These are phyloP conservation scores for Cladobotryum mycophilum DNA, from an alignment of 2,329 filamentous ascomycete species.

Conservation along the genomic window DNA sequence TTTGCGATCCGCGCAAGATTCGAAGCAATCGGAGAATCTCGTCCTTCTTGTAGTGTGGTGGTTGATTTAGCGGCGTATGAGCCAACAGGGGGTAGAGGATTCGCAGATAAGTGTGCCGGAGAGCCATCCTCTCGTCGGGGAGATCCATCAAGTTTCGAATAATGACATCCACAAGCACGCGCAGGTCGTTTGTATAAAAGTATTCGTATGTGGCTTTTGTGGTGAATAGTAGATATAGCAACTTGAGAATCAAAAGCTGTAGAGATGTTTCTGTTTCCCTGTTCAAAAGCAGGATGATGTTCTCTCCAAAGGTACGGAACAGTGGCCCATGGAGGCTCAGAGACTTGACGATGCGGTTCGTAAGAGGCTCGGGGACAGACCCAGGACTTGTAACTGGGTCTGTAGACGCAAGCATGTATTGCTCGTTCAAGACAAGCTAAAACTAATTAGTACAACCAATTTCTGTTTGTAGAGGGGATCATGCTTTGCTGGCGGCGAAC, in stretches of 20 bases:
- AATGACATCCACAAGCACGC: slow-evolving; percentile 90
- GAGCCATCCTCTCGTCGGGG: slow-evolving; percentile 68
- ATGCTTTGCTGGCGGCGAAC: too few species aligned
- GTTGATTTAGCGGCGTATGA: slow-evolving; percentile 81
- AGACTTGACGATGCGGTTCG: slow-evolving; percentile 90
- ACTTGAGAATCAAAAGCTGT: slow-evolving; percentile 92
- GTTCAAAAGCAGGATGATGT: slow-evolving; percentile 91
- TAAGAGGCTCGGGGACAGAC: slow-evolving; percentile 51
- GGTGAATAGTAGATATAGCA: slow-evolving; percentile 91
- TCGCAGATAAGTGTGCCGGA: slow-evolving; percentile 90
- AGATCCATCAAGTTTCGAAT: slow-evolving; percentile 95
- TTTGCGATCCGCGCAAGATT: slow-evolving; percentile 59
- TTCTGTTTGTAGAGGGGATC: not conserved
- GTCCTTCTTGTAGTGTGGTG: slow-evolving; percentile 85
- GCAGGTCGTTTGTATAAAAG: slow-evolving; percentile 96
- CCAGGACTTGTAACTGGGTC: slow-evolving; percentile 36
- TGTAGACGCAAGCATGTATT: slow-evolving; percentile 82
- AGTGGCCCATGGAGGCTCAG: slow-evolving; percentile 71
- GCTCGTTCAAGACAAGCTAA: slow-evolving; percentile 91
- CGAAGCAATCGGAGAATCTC: slow-evolving; percentile 73
- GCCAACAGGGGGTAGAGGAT: slow-evolving; percentile 86
- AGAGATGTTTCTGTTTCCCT: slow-evolving; percentile 90
- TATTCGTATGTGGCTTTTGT: slow-evolving; percentile 90
- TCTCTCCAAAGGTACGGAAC: slow-evolving; percentile 95
- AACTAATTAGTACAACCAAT: slow-evolving; percentile 14